Evolutionary conservation across 257 asterid genomes (phyloP).

Genomic region (Solanum stenotomum): DNA sequence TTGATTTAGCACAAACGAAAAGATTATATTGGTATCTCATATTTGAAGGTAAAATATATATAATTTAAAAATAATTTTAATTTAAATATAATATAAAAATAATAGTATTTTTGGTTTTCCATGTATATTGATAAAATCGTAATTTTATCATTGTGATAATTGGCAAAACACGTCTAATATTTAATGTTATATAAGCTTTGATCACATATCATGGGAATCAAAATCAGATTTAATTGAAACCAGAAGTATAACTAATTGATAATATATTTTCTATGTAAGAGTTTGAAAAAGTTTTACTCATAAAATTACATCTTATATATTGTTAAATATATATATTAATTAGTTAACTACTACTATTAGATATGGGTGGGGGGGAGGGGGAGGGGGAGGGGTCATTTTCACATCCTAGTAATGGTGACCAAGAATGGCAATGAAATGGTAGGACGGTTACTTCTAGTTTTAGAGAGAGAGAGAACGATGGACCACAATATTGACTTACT

Average conservation of each 20-base stretch:
- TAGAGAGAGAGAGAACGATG: too few species aligned
- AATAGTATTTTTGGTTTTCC: not conserved
- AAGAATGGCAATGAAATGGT: not conserved
- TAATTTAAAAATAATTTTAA: too few species aligned
- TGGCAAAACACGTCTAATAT: not conserved
- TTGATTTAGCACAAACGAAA: not conserved
- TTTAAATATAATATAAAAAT: too few species aligned
- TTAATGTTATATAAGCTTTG: not conserved
- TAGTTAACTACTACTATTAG: not conserved
- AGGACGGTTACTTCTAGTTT: not conserved
- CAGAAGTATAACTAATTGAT: not conserved
- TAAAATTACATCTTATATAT: not conserved
- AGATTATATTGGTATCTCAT: not conserved
- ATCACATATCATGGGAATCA: not conserved
- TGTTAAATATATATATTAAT: not conserved
- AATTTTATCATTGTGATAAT: not conserved
- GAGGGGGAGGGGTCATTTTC: too few species aligned
- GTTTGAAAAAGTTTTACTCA: not conserved
- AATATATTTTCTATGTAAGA: not conserved
- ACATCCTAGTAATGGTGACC: not conserved
- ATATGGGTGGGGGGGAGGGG: too few species aligned
- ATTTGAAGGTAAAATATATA: not conserved
- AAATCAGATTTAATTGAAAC: not conserved
- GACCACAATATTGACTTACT: not conserved
- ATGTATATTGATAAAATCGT: not conserved